Evolutionary conservation across 371 early-diverging fungal genomes (phyloP).

Genomic region (Basidiobolus meristosporus): DNA sequence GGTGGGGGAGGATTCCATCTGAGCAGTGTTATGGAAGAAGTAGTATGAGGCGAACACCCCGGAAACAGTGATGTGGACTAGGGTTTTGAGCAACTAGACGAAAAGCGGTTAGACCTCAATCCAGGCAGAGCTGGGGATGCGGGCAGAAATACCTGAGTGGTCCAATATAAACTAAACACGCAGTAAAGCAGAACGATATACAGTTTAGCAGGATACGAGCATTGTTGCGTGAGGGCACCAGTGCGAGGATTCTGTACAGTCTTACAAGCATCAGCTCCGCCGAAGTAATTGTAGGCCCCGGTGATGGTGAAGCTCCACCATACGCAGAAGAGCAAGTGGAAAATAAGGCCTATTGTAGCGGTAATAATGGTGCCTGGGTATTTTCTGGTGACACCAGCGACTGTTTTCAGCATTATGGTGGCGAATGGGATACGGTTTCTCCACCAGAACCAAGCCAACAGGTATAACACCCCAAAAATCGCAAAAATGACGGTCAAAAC

Average conservation of each 20-base stretch:
- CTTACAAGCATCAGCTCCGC: background rate
- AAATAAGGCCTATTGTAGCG: conserved; percentile 15
- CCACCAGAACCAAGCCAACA: conserved; percentile 14
- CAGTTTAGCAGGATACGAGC: background rate
- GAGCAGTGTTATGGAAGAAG: conserved; percentile 47
- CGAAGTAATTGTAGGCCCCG: background rate
- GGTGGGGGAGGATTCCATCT: conserved; percentile 32
- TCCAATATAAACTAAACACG: conserved; percentile 8
- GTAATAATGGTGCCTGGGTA: conserved; percentile 29
- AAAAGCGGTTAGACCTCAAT: too few relatives aligned
- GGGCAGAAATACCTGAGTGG: too few relatives aligned
- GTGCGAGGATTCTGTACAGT: background rate
- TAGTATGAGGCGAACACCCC: conserved; percentile 69
- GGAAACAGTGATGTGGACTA: conserved; percentile 53
- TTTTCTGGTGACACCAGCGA: conserved; percentile 23
- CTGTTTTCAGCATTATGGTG: conserved; percentile 29
- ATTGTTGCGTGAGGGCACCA: background rate
- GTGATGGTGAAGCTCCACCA: conserved; percentile 19
- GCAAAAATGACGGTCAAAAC: conserved; percentile 7
- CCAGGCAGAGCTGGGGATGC: too few relatives aligned
- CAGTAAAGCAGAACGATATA: conserved; percentile 4
- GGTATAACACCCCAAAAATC: conserved; percentile 12
- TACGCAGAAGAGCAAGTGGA: conserved; percentile 22
- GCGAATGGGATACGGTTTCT: conserved; percentile 15
- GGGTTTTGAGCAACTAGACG: conserved; percentile 59